Conservation (phyloP, 192 early-diverging fungal genomes). For the Entrophospora sp. region DNA sequence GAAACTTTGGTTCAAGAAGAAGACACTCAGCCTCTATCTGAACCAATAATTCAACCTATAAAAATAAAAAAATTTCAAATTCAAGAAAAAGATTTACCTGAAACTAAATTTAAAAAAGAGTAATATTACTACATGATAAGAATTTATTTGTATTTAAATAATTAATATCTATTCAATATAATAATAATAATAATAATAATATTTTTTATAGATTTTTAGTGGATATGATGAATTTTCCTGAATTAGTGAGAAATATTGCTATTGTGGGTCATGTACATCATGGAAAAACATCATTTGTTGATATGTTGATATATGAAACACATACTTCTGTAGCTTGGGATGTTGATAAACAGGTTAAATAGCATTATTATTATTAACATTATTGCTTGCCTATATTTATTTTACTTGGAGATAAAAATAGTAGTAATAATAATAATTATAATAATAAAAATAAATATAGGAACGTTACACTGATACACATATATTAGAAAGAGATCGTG, state of each 20-base stretch:
- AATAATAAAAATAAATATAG: too few species aligned
- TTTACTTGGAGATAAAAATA: too few species aligned
- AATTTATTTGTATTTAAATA: background rate
- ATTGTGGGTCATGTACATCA: constrained; percentile 95
- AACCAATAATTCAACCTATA: constrained; percentile 90
- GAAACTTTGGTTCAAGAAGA: constrained; percentile 96
- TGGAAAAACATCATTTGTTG: constrained; percentile 92
- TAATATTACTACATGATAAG: constrained; percentile 32
- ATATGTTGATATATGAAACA: constrained; percentile 84
- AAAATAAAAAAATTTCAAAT: constrained; percentile 82
- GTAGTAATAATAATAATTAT: too few species aligned
- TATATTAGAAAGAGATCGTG: constrained; percentile 79
- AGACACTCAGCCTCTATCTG: constrained; percentile 90
- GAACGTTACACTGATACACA: constrained; percentile 91
- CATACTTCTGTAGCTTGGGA: constrained; percentile 42
- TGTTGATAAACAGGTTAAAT: constrained; percentile 20
- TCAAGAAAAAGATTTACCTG: constrained; percentile 73
- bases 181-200: background rate
- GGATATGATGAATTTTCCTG: constrained; percentile 71
- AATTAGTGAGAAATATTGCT: constrained; percentile 79
- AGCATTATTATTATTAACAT: background rate
- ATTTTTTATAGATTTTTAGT: constrained; percentile 55
- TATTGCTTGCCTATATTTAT: too few species aligned
- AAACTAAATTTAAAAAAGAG: constrained; percentile 84
- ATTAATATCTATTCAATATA: background rate